A percentile compares a stretch with the other conserved stretches of the same genome.
Evolutionary conservation across 1,284 basidiomycete genomes (phyloP).

Genomic region (Puccinia triticina): DNA sequence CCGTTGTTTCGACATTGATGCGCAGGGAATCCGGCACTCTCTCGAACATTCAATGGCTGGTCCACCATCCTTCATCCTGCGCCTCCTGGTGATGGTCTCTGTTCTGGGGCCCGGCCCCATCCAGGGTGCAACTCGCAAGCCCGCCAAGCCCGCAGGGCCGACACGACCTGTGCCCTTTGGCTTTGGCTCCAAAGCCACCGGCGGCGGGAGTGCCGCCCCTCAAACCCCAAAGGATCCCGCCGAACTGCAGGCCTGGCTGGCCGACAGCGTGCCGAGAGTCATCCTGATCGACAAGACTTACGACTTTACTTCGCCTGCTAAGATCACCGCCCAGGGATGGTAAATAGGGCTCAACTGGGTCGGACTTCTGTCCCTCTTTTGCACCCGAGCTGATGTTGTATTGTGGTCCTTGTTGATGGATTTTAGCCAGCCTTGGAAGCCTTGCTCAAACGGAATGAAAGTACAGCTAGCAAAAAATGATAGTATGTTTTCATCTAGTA

Average conservation of each 20-base stretch:
- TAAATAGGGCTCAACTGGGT: neutral
- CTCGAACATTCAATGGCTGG: too few species aligned
- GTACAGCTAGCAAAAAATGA: neutral
- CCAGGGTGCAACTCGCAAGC: too few species aligned
- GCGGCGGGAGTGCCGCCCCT: conserved; percentile 28
- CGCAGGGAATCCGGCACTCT: too few species aligned
- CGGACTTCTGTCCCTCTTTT: too few species aligned
- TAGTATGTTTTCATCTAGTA: neutral
- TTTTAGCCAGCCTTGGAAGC: neutral
- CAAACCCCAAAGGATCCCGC: conserved; percentile 19
- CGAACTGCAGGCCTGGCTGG: conserved; percentile 21
- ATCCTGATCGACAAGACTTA: conserved; percentile 35
- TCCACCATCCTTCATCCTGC: too few species aligned
- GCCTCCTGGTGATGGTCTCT: too few species aligned
- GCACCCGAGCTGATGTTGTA: too few species aligned
- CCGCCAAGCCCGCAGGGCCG: neutral
- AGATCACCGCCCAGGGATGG: neutral
- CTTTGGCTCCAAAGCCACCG: conserved; percentile 1
- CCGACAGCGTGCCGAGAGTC: conserved; percentile 31
- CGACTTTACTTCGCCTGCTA: conserved; percentile 5
- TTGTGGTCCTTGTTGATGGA: neutral
- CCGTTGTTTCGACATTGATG: too few species aligned
- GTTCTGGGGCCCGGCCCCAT: too few species aligned
- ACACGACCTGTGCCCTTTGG: neutral
- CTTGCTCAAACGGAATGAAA: neutral